These are phyloP conservation scores for Rhizomucor miehei DNA, from an alignment of 371 early-diverging fungal genomes.

Conservation along the genomic window DNA sequence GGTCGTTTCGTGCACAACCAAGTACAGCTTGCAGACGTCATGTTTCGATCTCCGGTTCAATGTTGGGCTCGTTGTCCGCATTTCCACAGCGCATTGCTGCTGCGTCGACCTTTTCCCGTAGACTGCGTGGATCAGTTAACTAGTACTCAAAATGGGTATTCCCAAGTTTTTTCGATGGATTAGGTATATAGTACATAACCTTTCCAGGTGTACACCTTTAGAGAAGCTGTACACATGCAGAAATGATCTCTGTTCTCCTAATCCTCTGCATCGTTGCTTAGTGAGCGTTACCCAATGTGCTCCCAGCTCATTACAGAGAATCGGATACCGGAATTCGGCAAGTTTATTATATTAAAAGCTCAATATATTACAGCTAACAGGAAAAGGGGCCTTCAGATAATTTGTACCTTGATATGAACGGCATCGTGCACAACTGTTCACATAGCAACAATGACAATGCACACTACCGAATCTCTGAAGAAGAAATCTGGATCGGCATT, in stretches of 20 bases:
- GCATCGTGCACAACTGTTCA: constrained; percentile 98
- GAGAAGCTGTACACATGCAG: too few relatives aligned
- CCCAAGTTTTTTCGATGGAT: constrained; percentile 95
- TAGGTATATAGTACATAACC: constrained; percentile 46
- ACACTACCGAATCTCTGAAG: constrained; percentile 78
- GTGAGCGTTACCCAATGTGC: constrained; percentile 95
- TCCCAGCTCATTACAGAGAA: constrained; percentile 84
- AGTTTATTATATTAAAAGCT: constrained; percentile 5
- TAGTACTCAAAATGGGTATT: constrained; percentile 63
- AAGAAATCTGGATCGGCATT: constrained; percentile 91
- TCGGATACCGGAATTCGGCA: constrained; percentile 94
- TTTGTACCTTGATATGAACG: constrained; percentile 99
- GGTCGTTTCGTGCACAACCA: too few relatives aligned
- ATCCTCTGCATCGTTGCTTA: constrained; percentile 21
- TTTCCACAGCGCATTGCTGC: background rate
- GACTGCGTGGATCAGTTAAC: too few relatives aligned
- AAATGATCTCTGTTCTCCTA: background rate
- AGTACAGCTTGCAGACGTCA: background rate
- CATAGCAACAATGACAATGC: constrained; percentile 89
- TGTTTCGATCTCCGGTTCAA: background rate
- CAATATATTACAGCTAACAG: too few relatives aligned
- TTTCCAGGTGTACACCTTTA: too few relatives aligned
- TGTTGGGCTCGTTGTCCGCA: background rate
- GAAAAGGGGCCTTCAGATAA: constrained; percentile 53
- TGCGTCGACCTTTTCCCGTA: too few relatives aligned